Evolutionary conservation across 306 rosid genomes (phyloP).

Genomic region (Cicer judaicum): DNA sequence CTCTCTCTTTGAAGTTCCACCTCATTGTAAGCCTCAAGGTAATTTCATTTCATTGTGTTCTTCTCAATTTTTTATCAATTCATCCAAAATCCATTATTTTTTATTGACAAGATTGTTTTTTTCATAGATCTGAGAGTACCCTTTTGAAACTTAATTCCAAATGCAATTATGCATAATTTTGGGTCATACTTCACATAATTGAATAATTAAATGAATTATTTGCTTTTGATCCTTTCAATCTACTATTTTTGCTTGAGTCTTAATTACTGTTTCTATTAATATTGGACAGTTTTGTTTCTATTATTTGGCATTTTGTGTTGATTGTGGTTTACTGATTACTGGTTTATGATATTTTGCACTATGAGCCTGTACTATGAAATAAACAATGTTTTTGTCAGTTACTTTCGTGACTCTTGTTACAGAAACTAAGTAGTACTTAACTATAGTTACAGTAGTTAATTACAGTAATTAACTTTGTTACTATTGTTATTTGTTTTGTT

Average conservation of each 20-base stretch:
- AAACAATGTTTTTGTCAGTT: conserved; percentile 39
- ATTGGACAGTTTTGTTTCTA: background rate
- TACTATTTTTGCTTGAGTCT: conserved; percentile 7
- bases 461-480: conserved; percentile 12
- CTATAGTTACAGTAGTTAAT: background rate
- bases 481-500: conserved; percentile 17
- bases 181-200: background rate
- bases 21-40: conserved; percentile 77
- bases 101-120: background rate
- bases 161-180: background rate
- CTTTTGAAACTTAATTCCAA: conserved; percentile 16
- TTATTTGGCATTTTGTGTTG: conserved; percentile 36
- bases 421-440: conserved; percentile 16
- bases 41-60: background rate
- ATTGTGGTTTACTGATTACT: conserved; percentile 26
- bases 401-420: conserved; percentile 37
- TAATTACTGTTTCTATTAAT: background rate
- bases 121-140: conserved; percentile 42
- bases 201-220: background rate
- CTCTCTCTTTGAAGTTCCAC: conserved; percentile 93
- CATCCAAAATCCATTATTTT: background rate
- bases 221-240: conserved; percentile 5
- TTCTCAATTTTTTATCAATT: background rate
- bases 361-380: background rate
- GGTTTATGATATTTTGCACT: too few species aligned